Evolutionary conservation across 345 rosid species (phyloP), one percentile per base, ranked within the genome.

Genomic region (Syzygium jambos): DNA sequence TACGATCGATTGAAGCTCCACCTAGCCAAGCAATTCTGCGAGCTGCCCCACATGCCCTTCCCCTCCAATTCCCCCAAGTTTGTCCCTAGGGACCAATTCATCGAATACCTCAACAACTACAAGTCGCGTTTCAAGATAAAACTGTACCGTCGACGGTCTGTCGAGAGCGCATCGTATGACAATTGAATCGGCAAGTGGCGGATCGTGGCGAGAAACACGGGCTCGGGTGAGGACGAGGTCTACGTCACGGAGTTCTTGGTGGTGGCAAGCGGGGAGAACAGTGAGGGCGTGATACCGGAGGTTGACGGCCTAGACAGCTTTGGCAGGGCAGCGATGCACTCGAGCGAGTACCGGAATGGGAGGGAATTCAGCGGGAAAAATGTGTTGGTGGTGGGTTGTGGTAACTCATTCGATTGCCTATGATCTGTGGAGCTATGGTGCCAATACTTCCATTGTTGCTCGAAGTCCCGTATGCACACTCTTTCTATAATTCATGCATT

Each of bases 361-460:
- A 43, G 29, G 25, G 68, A 13, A 5, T 92, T 87, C 56, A 7
- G 51, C 27, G 91, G 88, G 19, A 91, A 91, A 89, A 51, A 90
- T n/a, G 95, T 93, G 73, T 49, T 95, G 78, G 98, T 95, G 5
- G 95, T 94, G 15, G 95, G 98, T 21, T 85, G 93, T 87, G 96
- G 98, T 3, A 94, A 93, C 61, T 95, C 95, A 7, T n/a, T n/a
- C 93, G 87, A 95, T 94, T 34, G 93, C 95, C 12, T 92, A 90
- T 57, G 96, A 93, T 86, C 41, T 94, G 15, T 88, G 91, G 10
- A 90, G 59, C n/a, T 51, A 51, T 12, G 90, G 89, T 52, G 95
- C 93, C 41, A 78, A 54, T 2, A 89, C 94, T 82, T 90, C 94
- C 19, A 63, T 94, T 19, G 92, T 93, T 46, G 89, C 85, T 56